Percentiles rank a stretch among this genome's conserved stretches.
Conservation (phyloP, 2,329 filamentous ascomycete species). For the Pseudocercospora pini-densiflorae region DNA sequence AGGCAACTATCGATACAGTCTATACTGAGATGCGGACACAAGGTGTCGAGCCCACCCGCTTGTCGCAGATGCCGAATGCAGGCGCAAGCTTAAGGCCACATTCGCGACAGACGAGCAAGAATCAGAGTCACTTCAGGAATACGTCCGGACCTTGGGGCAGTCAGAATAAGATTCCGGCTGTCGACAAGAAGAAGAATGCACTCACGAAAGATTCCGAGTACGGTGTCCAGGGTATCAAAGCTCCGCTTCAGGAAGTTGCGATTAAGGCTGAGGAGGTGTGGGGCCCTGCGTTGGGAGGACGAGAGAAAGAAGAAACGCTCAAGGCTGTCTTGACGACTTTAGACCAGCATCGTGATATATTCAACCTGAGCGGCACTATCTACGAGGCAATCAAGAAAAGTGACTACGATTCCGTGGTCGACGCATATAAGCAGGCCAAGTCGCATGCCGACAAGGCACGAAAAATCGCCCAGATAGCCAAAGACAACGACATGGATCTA, state of each 20-base stretch:
- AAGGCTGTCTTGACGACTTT: slow-evolving; percentile 77
- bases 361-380: slow-evolving; percentile 78
- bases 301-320: slow-evolving; percentile 86
- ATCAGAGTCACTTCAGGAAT: slow-evolving; percentile 48
- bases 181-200: slow-evolving; percentile 81
- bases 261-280: slow-evolving; percentile 97
- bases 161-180: slow-evolving; percentile 41
- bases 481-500: slow-evolving; percentile 53
- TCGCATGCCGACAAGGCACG: slow-evolving; percentile 80
- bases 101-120: slow-evolving; percentile 70
- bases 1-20: slow-evolving; percentile 97
- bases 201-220: slow-evolving; percentile 92
- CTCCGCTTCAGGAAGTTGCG: slow-evolving; percentile 83
- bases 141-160: slow-evolving; percentile 43
- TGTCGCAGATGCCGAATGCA: slow-evolving; percentile 24
- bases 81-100: slow-evolving; percentile 51
- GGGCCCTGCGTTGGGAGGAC: slow-evolving; percentile 89
- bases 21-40: slow-evolving; percentile 92
- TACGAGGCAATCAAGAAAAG: slow-evolving; percentile 86
- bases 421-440: slow-evolving; percentile 84
- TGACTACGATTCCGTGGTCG: slow-evolving; percentile 85
- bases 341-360: slow-evolving; percentile 77
- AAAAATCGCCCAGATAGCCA: slow-evolving; percentile 64
- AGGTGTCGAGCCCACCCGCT: slow-evolving; percentile 55
- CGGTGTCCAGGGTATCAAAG: slow-evolving; percentile 85